Conservation (phyloP, 2,329 filamentous ascomycete species). For the Talaromyces sp. region DNA sequence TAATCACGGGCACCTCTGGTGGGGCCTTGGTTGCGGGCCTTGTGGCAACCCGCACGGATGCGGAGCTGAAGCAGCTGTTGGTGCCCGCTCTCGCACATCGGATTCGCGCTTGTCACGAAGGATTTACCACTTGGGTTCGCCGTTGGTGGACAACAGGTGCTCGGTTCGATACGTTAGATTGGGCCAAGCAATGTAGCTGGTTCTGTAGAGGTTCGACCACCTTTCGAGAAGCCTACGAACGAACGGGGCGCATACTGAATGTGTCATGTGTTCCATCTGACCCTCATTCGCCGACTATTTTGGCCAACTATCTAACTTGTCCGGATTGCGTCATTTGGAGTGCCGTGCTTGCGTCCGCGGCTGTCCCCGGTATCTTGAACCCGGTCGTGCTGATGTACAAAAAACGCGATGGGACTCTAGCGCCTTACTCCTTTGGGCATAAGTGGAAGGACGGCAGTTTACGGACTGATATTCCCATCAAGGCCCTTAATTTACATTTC, state of each 20-base stretch:
- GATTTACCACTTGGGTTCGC: slow-evolving; percentile 71
- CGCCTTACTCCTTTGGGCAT: slow-evolving; percentile 93
- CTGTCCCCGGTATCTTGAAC: slow-evolving; percentile 93
- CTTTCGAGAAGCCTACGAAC: slow-evolving; percentile 90
- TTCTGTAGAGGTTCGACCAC: slow-evolving; percentile 90
- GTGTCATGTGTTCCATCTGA: slow-evolving; percentile 95
- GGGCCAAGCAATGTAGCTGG: slow-evolving; percentile 84
- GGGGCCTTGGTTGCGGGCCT: slow-evolving; percentile 87
- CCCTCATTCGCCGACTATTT: slow-evolving; percentile 86
- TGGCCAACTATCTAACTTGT: slow-evolving; percentile 92
- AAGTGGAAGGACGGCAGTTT: slow-evolving; percentile 99
- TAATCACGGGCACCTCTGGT: slow-evolving; percentile 95
- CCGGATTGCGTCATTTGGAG: slow-evolving; percentile 99
- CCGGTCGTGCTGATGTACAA: slow-evolving; percentile 94
- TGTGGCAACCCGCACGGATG: slow-evolving; percentile 85
- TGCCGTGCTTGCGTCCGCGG: slow-evolving; percentile 89
- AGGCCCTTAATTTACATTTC: slow-evolving; percentile 92
- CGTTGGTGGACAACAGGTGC: slow-evolving; percentile 94
- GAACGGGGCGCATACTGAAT: slow-evolving; percentile 92
- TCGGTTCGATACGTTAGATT: slow-evolving; percentile 89
- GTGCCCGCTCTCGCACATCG: slow-evolving; percentile 82
- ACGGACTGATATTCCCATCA: slow-evolving; percentile 92
- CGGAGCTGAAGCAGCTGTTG: slow-evolving; percentile 81
- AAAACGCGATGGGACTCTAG: slow-evolving; percentile 71
- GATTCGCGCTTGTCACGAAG: slow-evolving; percentile 84